Evolutionary conservation across 805 yeast species (phyloP).

Genomic region (Jamesozyma piceae): DNA sequence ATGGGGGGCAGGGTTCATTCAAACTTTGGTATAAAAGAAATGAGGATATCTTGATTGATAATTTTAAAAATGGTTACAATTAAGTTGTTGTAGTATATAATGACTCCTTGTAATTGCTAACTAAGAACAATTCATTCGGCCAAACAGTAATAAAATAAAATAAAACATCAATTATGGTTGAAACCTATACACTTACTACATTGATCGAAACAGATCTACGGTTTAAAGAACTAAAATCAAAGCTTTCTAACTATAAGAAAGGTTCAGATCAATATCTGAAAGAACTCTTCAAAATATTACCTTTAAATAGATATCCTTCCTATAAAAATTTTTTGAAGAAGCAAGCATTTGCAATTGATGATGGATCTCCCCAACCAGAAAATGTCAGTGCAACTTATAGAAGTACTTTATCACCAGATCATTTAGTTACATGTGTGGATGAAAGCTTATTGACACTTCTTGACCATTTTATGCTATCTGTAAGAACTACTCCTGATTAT

Average conservation of each 20-base stretch:
- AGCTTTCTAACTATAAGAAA: slow-evolving; percentile 12
- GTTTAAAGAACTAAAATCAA: slow-evolving; percentile 12
- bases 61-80: no score
- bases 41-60: no score
- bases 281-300: slow-evolving; percentile 16
- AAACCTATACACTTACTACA: slow-evolving; percentile 17
- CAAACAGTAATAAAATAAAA: no score
- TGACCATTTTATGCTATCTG: slow-evolving; percentile 38
- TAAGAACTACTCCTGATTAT: slow-evolving; percentile 28
- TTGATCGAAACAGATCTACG: slow-evolving; percentile 19
- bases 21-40: no score
- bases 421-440: slow-evolving; percentile 33
- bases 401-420: slow-evolving; percentile 31
- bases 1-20: no score
- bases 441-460: slow-evolving; percentile 38
- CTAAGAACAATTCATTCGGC: no score
- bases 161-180: no score
- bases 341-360: slow-evolving; percentile 33
- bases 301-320: slow-evolving; percentile 19
- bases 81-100: no score
- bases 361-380: slow-evolving; percentile 23
- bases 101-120: no score
- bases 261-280: slow-evolving; percentile 24
- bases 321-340: slow-evolving; percentile 18
- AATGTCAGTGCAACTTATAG: slow-evolving; percentile 47